Percentiles rank a stretch among this genome's conserved stretches.
These are phyloP conservation scores for Wilcoxina mikolae DNA, from an alignment of 495 filamentous ascomycete species.

Conservation along the genomic window DNA sequence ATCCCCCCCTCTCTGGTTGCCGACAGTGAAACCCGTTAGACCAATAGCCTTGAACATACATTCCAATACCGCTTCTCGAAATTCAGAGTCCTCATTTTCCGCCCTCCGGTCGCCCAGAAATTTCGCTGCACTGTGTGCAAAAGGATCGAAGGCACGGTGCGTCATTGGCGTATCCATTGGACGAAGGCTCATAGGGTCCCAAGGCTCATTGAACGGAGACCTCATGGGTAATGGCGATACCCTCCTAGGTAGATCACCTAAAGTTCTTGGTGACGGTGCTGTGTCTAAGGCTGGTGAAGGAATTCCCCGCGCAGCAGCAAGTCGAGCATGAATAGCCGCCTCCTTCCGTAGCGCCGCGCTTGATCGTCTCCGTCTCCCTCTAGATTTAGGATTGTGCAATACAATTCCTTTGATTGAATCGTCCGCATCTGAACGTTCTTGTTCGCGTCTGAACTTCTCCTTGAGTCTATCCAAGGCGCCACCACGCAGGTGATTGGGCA, in stretches of 20 bases:
- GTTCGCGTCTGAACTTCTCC: constrained; percentile 77
- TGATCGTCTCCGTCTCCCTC: constrained; percentile 49
- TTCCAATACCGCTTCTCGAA: constrained; percentile 78
- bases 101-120: constrained; percentile 24
- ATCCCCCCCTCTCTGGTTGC: constrained; percentile 44
- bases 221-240: constrained; percentile 9
- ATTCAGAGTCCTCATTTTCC: constrained; percentile 63
- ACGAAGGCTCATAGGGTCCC: constrained; percentile 1
- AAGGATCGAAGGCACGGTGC: constrained; percentile 28
- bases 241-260: background rate
- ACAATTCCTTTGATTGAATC: constrained; percentile 90
- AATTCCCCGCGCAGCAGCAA: constrained; percentile 24
- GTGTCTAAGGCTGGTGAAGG: constrained; percentile 27
- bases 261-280: constrained; percentile 11
- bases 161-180: constrained; percentile 15
- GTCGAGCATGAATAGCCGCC: constrained; percentile 49
- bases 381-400: constrained; percentile 59
- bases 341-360: constrained; percentile 67
- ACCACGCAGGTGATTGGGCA: constrained; percentile 83
- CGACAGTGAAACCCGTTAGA: constrained; percentile 47
- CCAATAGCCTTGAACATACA: constrained; percentile 95
- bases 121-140: constrained; percentile 21
- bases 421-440: constrained; percentile 67
- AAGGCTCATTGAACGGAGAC: constrained; percentile 14
- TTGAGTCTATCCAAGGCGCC: constrained; percentile 72